Conservation (phyloP, 306 rosid genomes). For the Gastrolobium bilobum region DNA sequence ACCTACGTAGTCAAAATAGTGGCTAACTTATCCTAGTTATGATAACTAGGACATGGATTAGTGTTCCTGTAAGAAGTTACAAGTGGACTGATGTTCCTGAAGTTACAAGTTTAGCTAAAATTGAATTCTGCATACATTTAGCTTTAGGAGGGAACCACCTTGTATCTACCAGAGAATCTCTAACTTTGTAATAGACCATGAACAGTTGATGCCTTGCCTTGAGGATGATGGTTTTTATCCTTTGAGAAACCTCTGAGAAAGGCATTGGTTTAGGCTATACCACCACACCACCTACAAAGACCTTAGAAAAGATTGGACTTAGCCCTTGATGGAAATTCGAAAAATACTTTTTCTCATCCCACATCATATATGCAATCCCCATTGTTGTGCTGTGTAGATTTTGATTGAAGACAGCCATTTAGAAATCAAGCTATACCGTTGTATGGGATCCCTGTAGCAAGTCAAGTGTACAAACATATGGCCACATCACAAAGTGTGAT, state of each 20-base stretch:
- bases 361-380: neutral
- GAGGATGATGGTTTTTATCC: neutral
- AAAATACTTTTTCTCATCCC: neutral
- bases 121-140: neutral
- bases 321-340: neutral
- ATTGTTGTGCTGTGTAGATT: neutral
- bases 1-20: neutral
- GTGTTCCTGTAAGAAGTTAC: neutral
- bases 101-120: neutral
- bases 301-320: neutral
- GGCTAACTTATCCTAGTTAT: neutral
- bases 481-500: too few species aligned
- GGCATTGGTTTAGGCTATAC: conserved; percentile 13
- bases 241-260: neutral
- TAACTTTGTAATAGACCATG: neutral
- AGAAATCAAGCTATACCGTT: neutral
- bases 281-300: neutral
- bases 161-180: neutral
- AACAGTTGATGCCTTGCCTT: neutral
- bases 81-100: neutral
- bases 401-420: neutral
- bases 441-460: neutral
- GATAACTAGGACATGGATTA: neutral
- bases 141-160: neutral
- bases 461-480: neutral